Evolutionary conservation across 208 protist species (phyloP).

Genomic region (Angomonas deanei): DNA sequence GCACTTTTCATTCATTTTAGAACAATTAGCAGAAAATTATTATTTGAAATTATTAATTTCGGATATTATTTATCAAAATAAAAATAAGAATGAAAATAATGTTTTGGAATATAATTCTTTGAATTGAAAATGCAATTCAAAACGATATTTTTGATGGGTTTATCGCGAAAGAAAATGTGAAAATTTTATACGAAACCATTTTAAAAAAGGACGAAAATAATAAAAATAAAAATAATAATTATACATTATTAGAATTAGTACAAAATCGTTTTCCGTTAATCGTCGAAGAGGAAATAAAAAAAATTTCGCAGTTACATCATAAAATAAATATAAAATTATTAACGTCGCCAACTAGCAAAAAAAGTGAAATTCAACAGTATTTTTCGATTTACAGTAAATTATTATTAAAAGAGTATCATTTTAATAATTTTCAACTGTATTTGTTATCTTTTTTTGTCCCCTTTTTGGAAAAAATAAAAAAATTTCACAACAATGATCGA

Average conservation of each 20-base stretch:
- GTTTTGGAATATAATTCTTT: too few relatives aligned
- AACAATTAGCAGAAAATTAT: background rate
- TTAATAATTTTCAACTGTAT: background rate
- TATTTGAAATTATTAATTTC: too few relatives aligned
- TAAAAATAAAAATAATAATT: too few relatives aligned
- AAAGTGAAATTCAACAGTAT: background rate
- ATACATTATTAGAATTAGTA: background rate
- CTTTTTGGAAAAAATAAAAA: background rate
- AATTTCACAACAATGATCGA: too few relatives aligned
- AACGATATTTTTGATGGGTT: background rate
- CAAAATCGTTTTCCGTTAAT: background rate
- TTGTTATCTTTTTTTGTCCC: background rate
- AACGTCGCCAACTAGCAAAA: too few relatives aligned
- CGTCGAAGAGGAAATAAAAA: background rate
- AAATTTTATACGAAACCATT: background rate
- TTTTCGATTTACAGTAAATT: background rate
- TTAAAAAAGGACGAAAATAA: background rate
- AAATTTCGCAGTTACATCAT: too few relatives aligned
- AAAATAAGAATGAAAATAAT: too few relatives aligned
- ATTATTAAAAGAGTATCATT: background rate
- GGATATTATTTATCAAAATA: too few relatives aligned
- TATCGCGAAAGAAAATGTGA: background rate
- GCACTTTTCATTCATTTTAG: background rate
- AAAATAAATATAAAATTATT: too few relatives aligned
- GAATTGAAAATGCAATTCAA: background rate